Percentiles rank a stretch among this genome's conserved stretches.
phyloP scores from a whole-genome alignment of 208 protist genomes.

The Strigomonas galati region DNA sequence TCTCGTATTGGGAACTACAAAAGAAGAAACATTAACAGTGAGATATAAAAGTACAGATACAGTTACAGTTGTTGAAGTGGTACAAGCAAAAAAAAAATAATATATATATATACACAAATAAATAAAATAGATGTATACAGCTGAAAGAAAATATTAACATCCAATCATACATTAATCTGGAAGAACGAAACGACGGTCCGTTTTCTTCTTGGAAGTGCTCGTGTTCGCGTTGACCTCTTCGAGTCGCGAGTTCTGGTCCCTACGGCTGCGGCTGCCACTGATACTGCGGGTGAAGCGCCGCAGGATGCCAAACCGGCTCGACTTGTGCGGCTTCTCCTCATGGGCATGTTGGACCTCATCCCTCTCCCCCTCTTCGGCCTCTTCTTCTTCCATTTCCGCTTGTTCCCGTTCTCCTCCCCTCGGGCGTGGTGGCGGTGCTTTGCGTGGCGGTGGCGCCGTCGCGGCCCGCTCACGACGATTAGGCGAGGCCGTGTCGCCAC shows the following conservation, averaged over 20 bases:
- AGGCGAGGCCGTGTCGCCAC: not conserved
- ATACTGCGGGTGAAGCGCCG: not conserved
- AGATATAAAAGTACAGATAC: not conserved
- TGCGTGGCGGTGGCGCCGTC: not conserved
- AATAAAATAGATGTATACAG: not conserved
- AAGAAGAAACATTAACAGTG: not conserved
- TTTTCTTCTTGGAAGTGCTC: not conserved
- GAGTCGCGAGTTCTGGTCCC: no score
- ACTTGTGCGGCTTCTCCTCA: not conserved
- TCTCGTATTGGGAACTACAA: not conserved
- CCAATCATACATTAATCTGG: not conserved
- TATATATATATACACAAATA: not conserved
- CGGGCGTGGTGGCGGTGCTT: not conserved
- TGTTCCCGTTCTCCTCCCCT: not conserved
- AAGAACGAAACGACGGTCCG: not conserved
- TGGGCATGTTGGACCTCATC: not conserved
- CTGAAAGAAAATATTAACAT: not conserved
- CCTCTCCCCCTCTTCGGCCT: conserved; percentile 1
- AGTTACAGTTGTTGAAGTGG: conserved; percentile 1
- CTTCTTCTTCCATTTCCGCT: not conserved
- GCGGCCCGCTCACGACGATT: not conserved
- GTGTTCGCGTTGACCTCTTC: not conserved
- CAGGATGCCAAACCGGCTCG: not conserved
- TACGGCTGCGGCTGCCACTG: not conserved
- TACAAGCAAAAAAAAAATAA: not conserved